Base-by-base conservation (phyloP, 2,329 filamentous ascomycete species). In the Fusarium sp. region DNA sequence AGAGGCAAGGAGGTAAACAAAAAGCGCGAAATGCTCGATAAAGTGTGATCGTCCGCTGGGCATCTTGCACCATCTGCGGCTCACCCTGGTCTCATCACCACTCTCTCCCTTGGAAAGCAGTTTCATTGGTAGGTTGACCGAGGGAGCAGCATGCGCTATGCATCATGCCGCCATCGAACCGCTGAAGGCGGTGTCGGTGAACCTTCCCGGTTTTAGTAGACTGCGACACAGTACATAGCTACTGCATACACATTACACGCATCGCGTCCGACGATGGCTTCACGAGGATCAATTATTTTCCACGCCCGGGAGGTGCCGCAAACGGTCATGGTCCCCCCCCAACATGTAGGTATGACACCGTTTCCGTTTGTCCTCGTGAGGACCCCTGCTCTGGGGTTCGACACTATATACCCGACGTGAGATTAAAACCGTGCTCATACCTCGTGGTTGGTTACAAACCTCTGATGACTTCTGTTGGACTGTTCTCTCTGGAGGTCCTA, bases 121-220 rank as follows among this genome's bases (percentile, higher is more conserved):
- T 37, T 20, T 64, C 40, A 72, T 74, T 74, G 72, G 72, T 51
- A 56, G 45, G 21, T 42, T 71, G 72, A 73, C 70, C 64, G 72
- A 74, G 60, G 57, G 59, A 69, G 47, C 63, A 67, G 66, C 58
- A 61, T 63, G 51, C 52, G 49, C 49, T 63, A 71, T 74, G 71
- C 71, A 72, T 48, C 33, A 62, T 70, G 72, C 72, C 69, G 70
- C 70, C 69, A 74, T 74, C 63, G 67, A 74, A 55, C 66, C 69
- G 72, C 72, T 69, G 54, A 64, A 61, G 71, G 70, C 72, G 70
- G 72, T 74, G 72, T 74, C 72, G 72, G 72, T 74, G 72, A 74
- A 71, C 64, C 67, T 69, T 64, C 68, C 72, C 58, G 45, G 68
- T 66, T 69, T 67, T 72, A 53, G 72, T 61, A 65, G 61, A 50